Percentiles rank a stretch among this genome's conserved stretches.
These are phyloP conservation scores for Planoprotostelium fungivorum DNA, from an alignment of 78 protist species.

Conservation along the genomic window DNA sequence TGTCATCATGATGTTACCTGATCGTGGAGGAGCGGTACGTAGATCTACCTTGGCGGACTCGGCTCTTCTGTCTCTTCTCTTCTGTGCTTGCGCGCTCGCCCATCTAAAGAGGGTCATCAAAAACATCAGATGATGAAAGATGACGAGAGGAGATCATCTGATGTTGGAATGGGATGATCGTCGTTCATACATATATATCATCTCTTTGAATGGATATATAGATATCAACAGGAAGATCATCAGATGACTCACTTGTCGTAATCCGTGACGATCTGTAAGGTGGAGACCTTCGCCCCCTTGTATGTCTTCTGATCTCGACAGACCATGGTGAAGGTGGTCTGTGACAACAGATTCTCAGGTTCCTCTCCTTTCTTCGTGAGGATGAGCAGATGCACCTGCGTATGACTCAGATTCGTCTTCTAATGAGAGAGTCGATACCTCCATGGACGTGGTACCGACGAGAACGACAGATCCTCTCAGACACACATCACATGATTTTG, in stretches of 20 bases:
- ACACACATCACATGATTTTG: not conserved
- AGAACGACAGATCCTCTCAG: not conserved
- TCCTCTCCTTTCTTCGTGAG: not conserved
- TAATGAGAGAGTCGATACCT: not conserved
- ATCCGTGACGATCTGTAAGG: not conserved
- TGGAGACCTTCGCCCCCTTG: not conserved
- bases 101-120: not conserved
- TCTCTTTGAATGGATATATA: too few relatives aligned
- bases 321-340: not conserved
- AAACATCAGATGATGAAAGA: not conserved
- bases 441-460: not conserved
- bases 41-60: not conserved
- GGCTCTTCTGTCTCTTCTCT: not conserved
- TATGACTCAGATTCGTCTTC: not conserved
- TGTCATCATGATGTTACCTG: too few relatives aligned
- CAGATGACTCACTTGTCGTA: not conserved
- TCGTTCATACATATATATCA: too few relatives aligned
- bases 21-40: not conserved
- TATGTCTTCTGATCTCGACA: not conserved
- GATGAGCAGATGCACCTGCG: not conserved
- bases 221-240: too few relatives aligned
- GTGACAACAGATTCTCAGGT: not conserved
- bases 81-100: not conserved
- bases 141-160: not conserved
- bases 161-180: too few relatives aligned